Base-by-base conservation (phyloP, 2,329 filamentous ascomycete genomes). In the Paraphaeosphaeria sporulosa region DNA sequence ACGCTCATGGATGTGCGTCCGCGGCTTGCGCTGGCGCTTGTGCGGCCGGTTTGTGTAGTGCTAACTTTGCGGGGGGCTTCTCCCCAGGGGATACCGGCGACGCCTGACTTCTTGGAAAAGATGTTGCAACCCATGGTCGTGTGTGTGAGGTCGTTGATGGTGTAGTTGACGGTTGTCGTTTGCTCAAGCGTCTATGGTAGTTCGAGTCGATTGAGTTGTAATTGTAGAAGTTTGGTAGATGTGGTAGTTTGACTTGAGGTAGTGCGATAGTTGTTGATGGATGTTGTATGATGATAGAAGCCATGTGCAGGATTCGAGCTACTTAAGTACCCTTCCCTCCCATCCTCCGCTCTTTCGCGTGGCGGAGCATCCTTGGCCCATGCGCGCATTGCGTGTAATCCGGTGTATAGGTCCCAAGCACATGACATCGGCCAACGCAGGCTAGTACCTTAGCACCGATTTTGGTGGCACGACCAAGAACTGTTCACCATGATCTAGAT, bases 41-140 rank as follows among this genome's bases (percentile, higher is more conserved):
- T 38, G 15, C 57, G 44, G 42, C n/a, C 32, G 5, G 57, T 51
- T 7, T 25, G 52, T 42, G 57, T 19, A 9, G 49, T 48, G 30
- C 32, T 48, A 32, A 59, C 36, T 59, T 55, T 59, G 25, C 57
- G 57, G 19, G 51, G 44, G 7, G 53, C 25, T 8, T 55, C 57
- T 10, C 51, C 57, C 9, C 25, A 55, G 2, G 57, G 57, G 17
- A 59, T 55, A 5, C 57, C 57, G 38, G 57, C 57, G 30, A 50
- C 21, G 27, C 30, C 30, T 32, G 30, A n/a, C 44, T 59, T 50
- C 44, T 51, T 52, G 36, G 57, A 46, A 30, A 59, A 59, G 51
- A 59, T 59, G 27, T 55, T 55, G 57, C 57, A 59, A 27, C 57
- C 51, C 55, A 57, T 57, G 2, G 12, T 51, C 15, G 3, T 21